phyloP scores from a whole-genome alignment of 305 asterid genomes.

The Solanum hybrid region DNA sequence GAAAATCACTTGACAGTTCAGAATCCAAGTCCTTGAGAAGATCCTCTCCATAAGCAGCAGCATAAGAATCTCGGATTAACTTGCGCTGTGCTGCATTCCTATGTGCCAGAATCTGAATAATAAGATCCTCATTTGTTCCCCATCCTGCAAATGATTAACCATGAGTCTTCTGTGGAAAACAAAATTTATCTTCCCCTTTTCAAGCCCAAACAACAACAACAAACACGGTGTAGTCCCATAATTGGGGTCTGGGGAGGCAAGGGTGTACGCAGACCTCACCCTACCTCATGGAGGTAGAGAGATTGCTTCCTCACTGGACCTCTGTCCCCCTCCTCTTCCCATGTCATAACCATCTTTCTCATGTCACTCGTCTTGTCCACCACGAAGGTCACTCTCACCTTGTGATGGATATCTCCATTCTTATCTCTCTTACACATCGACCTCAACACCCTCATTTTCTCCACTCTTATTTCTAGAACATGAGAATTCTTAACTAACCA shows the following conservation, averaged over 20 bases:
- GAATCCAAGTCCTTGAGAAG: conserved; percentile 70
- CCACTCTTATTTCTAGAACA: neutral
- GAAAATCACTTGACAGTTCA: conserved; percentile 72
- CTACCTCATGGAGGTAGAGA: neutral
- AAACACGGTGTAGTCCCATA: neutral
- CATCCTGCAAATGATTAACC: conserved; percentile 41
- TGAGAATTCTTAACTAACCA: neutral
- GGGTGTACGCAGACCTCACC: neutral
- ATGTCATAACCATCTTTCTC: neutral
- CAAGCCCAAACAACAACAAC: neutral
- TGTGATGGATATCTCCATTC: neutral
- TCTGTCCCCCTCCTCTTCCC: too few species aligned
- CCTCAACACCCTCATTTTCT: neutral
- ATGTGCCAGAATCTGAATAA: conserved; percentile 67
- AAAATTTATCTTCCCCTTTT: neutral
- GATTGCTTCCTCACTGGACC: too few species aligned
- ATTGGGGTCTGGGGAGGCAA: neutral
- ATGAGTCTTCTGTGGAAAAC: neutral
- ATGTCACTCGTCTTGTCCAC: neutral
- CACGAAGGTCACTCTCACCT: neutral
- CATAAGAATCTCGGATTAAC: conserved; percentile 56
- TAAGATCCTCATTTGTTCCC: conserved; percentile 67
- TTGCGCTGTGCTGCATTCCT: conserved; percentile 68
- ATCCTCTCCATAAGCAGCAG: conserved; percentile 64
- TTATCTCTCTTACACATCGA: neutral